Evolutionary conservation across 257 asterid species (phyloP).

Genomic region (Nicotiana paniculata): DNA sequence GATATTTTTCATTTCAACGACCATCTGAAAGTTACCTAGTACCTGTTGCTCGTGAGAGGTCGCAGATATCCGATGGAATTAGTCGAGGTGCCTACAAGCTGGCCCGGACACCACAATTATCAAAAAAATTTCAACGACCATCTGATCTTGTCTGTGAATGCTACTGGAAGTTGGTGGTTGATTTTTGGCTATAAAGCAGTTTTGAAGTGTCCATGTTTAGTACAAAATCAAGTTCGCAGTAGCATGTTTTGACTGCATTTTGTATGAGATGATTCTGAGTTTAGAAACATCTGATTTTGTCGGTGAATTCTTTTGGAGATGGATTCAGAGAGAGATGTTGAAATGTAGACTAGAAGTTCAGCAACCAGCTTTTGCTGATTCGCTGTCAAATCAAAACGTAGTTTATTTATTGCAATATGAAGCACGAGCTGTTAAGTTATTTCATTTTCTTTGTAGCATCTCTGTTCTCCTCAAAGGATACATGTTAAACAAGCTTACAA

Average conservation of each 20-base stretch:
- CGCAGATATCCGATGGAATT: no score
- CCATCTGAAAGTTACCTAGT: background rate
- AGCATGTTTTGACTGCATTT: constrained; percentile 1
- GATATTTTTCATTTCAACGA: background rate
- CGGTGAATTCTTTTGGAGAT: background rate
- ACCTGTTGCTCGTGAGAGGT: no score
- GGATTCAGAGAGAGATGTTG: background rate
- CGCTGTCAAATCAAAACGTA: background rate
- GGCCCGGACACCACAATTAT: no score
- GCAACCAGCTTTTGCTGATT: background rate
- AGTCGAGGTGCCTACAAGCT: no score
- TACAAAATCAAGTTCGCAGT: background rate
- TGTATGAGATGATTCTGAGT: background rate
- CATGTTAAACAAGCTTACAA: background rate
- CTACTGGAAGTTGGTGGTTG: background rate
- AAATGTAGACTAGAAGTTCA: background rate
- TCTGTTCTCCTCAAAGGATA: constrained; percentile 1
- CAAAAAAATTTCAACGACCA: background rate
- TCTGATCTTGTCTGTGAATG: constrained; percentile 4
- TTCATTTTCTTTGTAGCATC: background rate
- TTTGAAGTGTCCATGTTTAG: background rate
- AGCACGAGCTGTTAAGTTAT: background rate
- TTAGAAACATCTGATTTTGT: background rate
- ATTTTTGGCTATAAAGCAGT: background rate
- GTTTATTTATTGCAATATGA: background rate